Evolutionary conservation across 1,284 basidiomycete species (phyloP), one percentile per base, ranked within the genome.

Genomic region (Vanrija pseudolonga): DNA sequence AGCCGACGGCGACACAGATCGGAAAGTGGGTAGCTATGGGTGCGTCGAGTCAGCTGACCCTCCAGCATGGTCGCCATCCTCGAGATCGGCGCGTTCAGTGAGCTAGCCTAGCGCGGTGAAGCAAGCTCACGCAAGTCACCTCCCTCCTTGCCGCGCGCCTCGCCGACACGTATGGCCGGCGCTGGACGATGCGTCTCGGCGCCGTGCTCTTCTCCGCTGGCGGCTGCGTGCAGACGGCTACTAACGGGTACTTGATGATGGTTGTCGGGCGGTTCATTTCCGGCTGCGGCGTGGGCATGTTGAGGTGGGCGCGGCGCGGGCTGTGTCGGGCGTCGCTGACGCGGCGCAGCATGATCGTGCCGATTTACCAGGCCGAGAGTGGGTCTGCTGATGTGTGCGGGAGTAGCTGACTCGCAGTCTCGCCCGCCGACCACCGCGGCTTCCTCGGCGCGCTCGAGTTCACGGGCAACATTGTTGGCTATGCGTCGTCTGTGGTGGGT

Each of bases 361-460:
- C 95, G 6, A 96, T 97, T 57, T 98, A 97, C 74, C 95, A 74
- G 63, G 71, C 69, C 23, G 55, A 61, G 43, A 60, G 56, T 57
- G 56, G 54, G 52, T 50, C 11, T 45, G 4, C 46, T 38, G 9
- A 40, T 39, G 49, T 12, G 32, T 47, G 20, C 53, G 18, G 18
- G 47, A 22, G 28, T n/a, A 39, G 50, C 59, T 59, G 40, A 62
- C 55, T 22, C 38, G n/a, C 49, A 67, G 60, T 63, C 44, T 45
- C 40, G 32, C 17, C 50, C 3, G 43, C 50, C 18, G 20, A 59
- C 18, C 65, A 93, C 86, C 83, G 92, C 67, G 92, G 92, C 50
- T 86, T 89, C 48, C 79, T 96, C 47, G 95, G 93, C 4, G 96
- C 92, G 67, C 93, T 98, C 82, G 95, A 98, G 71, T 98, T 98